Conservation (phyloP, 2,329 filamentous ascomycete genomes). For the Rhinocladiella similis region DNA sequence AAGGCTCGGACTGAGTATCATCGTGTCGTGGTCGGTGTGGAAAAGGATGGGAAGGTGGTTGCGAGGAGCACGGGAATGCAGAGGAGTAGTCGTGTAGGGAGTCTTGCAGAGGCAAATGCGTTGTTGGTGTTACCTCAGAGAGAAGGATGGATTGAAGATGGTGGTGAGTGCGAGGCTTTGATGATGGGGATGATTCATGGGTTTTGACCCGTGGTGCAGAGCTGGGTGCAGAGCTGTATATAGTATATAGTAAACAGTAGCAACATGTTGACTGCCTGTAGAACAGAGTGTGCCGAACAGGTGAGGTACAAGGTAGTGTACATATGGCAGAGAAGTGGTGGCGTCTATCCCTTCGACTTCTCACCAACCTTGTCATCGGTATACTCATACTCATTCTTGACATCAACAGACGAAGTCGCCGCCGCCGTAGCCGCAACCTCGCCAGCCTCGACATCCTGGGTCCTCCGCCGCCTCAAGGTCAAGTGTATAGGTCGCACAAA, state of each 20-base stretch:
- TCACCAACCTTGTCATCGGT: neutral
- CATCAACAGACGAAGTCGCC: neutral
- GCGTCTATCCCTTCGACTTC: too few species aligned
- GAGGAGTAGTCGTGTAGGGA: constrained; percentile 85
- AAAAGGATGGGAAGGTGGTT: constrained; percentile 62
- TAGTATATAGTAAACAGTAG: neutral
- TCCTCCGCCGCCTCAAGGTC: neutral
- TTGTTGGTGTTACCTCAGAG: constrained; percentile 67
- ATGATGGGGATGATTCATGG: constrained; percentile 64
- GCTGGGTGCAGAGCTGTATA: too few species aligned
- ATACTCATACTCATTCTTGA: neutral
- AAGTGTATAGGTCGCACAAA: constrained; percentile 6
- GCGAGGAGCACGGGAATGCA: constrained; percentile 87
- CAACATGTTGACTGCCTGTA: neutral
- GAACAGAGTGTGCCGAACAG: too few species aligned
- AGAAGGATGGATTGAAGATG: constrained; percentile 65
- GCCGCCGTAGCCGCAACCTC: neutral
- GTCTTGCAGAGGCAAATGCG: constrained; percentile 84
- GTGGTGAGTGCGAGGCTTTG: constrained; percentile 72
- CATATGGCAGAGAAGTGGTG: too few species aligned
- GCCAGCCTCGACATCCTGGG: neutral
- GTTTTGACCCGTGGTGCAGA: constrained; percentile 12
- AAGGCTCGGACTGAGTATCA: constrained; percentile 82
- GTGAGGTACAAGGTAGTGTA: neutral
- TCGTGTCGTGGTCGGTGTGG: constrained; percentile 70